Base-by-base conservation (phyloP, 345 rosid species). In the Murraya koenigii region DNA sequence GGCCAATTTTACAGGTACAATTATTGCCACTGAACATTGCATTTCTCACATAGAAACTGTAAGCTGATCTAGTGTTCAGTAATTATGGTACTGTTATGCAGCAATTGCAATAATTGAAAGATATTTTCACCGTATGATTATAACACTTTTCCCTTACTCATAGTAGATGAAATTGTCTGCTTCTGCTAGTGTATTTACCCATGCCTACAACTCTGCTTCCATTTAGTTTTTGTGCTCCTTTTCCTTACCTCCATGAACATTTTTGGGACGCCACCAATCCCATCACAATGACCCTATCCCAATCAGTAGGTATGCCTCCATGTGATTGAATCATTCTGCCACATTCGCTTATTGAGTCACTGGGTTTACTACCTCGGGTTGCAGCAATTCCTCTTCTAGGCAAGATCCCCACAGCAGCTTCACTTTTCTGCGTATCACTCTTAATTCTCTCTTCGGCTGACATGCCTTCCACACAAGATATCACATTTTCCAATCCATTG, bases 1-100 rank as follows among this genome's bases (percentile, higher is more conserved):
- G 89, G 94, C 98, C 44, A 95, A 93, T 85, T 95, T 95, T 82
- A 76, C 94, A 49, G 98, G 96, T 90, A 88, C 52, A 60, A 44
- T 56, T 41, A 6, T 38, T 49, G 25, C 63, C 44, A 14, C 32
- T 1, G n/a, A 58, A 4, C 71, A 49, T 49, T 65, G 9, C 13
- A 32, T 52, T 32, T 32, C 60, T 49, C 8, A 28, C 9, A 26
- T 8, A 20, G 26, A 23, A 60, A 62, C 71, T 70, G 10, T 71
- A 39, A n/a, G 55, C 66, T 32, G 38, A 44, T 32, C 30, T 26
- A 17, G 58, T 30, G 47, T 44, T 67, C 41, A 13, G 23, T 56
- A 64, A 20, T 56, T 8, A 20, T 28, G 10, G 54, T 32, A 62
- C 17, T n/a, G 66, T 14, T 2, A 17, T 61, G 63, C 35, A 22